Base-by-base conservation (phyloP, 805 yeast species). In the Sugiyamaella floridensis region DNA sequence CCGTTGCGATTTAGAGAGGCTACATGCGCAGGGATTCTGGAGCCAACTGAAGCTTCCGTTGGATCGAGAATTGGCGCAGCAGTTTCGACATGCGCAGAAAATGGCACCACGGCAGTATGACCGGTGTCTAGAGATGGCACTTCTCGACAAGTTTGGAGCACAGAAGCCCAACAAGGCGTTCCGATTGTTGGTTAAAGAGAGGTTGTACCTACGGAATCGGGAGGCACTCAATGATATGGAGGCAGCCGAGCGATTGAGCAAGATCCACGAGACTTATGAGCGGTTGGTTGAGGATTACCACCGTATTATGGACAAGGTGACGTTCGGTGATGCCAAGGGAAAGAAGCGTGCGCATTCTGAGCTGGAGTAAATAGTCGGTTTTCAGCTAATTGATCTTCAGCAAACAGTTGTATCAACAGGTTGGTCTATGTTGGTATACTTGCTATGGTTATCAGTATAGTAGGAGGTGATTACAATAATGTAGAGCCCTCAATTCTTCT, bases 81-180 rank as follows among this genome's bases (percentile, higher is more conserved):
- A 58, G 11, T 67, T 75, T 20, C 74, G 79, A 20, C 47, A 53
- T 0, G 53, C 60, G 47, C 72, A 73, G 53, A 87, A 90, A 63
- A 67, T 90, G 60, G 95, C 86, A 55, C 75, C 77, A 52, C 76
- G 96, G 54, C 98, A 92, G 67, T 82, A 89, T 60, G 77, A 78
- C 50, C 74, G 97, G 56, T 73, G 87, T 34, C 60, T 85, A 4
- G 99, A 93, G 65, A 83, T 93, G 88, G 75, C 79, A 0, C 67
- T 85, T 32, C 66, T 84, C 16, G 72, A 76, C 58, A 56, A 64
- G 19, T 53, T 83, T 7, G 82, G 90, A 85, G 73, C 78, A 1
- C 67, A 83, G 29, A 65, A 83, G 16, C 73, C 77, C 58, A 71
- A 62, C 34, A 52, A 67, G 32, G 37, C 43, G 28, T 59, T 54